Conservation (phyloP, 805 yeast species). For the Spathaspora sp. region DNA sequence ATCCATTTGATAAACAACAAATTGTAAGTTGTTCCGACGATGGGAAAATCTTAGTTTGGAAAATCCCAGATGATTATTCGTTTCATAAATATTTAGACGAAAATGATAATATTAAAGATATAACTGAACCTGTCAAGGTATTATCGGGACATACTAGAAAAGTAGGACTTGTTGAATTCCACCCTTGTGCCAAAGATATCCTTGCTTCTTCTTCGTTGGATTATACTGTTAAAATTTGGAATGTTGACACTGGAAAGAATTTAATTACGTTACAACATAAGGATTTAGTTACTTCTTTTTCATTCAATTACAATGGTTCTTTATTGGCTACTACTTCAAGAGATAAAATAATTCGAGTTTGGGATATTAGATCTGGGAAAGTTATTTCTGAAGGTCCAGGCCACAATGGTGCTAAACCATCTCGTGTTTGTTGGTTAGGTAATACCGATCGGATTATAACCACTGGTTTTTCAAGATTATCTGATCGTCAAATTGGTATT, state of each 20-base stretch:
- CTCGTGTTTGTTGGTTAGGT: constrained; percentile 90
- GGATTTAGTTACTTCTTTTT: constrained; percentile 89
- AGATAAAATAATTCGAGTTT: constrained; percentile 84
- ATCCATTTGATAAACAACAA: constrained; percentile 78
- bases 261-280: constrained; percentile 75
- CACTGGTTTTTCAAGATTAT: constrained; percentile 88
- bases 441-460: constrained; percentile 80
- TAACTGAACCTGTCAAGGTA: constrained; percentile 60
- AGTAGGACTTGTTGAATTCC: constrained; percentile 88
- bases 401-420: constrained; percentile 88
- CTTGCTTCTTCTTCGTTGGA: constrained; percentile 90
- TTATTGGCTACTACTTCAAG: constrained; percentile 84
- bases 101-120: constrained; percentile 59
- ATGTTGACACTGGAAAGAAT: constrained; percentile 70
- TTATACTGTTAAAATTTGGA: constrained; percentile 89
- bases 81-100: constrained; percentile 55
- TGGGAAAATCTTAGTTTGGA: constrained; percentile 81
- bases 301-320: constrained; percentile 88
- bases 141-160: constrained; percentile 87
- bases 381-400: constrained; percentile 81
- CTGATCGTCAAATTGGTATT: constrained; percentile 92
- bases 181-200: constrained; percentile 83
- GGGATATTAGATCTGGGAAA: constrained; percentile 81
- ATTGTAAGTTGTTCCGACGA: constrained; percentile 80
- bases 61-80: constrained; percentile 77